phyloP scores from a whole-genome alignment of 148 eudicot species.

The Polygonum aviculare region DNA sequence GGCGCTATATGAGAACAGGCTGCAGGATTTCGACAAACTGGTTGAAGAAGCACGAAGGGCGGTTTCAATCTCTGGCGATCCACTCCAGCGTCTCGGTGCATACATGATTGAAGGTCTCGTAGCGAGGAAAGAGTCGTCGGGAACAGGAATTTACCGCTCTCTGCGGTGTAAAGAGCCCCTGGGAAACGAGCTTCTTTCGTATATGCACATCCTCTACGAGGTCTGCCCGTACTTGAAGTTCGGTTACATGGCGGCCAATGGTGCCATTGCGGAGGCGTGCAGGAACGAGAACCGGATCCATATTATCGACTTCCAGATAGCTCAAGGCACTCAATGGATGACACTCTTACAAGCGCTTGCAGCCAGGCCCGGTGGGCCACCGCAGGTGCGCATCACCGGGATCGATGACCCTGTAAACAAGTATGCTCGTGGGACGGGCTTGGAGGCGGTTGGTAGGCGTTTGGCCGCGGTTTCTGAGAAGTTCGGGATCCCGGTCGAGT shows the following conservation, averaged over 20 bases:
- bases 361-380: slow-evolving; percentile 66
- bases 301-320: slow-evolving; percentile 78
- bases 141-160: slow-evolving; percentile 58
- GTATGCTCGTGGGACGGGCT: slow-evolving; percentile 66
- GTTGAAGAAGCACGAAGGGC: slow-evolving; percentile 33
- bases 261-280: slow-evolving; percentile 90
- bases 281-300: slow-evolving; percentile 65
- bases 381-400: slow-evolving; percentile 75
- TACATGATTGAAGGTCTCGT: slow-evolving; percentile 84
- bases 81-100: slow-evolving; percentile 87
- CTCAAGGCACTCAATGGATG: slow-evolving; percentile 87
- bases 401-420: slow-evolving; percentile 69
- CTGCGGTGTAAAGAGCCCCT: slow-evolving; percentile 72
- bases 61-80: slow-evolving; percentile 75
- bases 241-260: slow-evolving; percentile 91
- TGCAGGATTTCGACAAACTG: slow-evolving; percentile 51
- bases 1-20: slow-evolving; percentile 54
- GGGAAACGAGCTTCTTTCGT: slow-evolving; percentile 71
- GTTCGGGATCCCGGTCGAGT: slow-evolving; percentile 60
- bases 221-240: slow-evolving; percentile 82
- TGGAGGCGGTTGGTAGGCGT: slow-evolving; percentile 50
- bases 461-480: slow-evolving; percentile 50
- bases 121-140: slow-evolving; percentile 66
- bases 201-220: slow-evolving; percentile 85
- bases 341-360: slow-evolving; percentile 94